Base-by-base conservation (phyloP, 2,329 filamentous ascomycete genomes). In the Xylaria multiplex region DNA sequence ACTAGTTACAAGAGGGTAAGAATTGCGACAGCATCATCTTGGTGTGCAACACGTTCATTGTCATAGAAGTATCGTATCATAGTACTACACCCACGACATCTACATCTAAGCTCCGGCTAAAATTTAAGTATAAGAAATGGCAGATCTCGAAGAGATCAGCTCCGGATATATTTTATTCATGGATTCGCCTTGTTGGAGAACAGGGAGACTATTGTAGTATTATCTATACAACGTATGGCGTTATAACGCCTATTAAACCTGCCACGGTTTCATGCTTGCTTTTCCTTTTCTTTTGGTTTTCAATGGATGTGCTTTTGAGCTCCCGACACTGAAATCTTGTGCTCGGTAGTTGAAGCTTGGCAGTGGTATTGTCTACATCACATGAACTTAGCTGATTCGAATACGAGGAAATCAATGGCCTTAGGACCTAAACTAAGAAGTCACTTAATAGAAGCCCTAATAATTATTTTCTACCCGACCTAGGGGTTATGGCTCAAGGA, bases 391-490 rank as follows among this genome's bases (percentile, higher is more conserved):
- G 58, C 37, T 35, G 54, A 30, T 32, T 6, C 54, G 19, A 22
- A 62, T 67, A 67, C 65, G 65, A 59, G 59, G 35, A 62, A 13
- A 61, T 16, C 59, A 52, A 61, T 55, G 14, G 42, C 37, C 37
- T 67, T 14, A 40, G 35, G 53, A 42, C 22, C 35, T 24, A 62
- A 55, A n/a, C 46, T 46, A 58, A 54, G 16, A 7, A 19, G 22
- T 32, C 30, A 43, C 37, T 43, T 22, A 37, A n/a, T 16, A 8
- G 24, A 48, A 22, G 30, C 61, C 37, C 35, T 4, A 30, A 27
- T 45, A 16, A 37, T n/a, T 13, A 7, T 40, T 59, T 42, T 48
- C 45, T 22, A 46, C 27, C 35, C 32, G 42, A 19, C 22, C 9
- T 8, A 16, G 30, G 52, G 40, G 6, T n/a, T 4, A 30, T 35